Conservation (phyloP, 768 basidiomycete genomes). For the Xanthoconium stramineum region DNA sequence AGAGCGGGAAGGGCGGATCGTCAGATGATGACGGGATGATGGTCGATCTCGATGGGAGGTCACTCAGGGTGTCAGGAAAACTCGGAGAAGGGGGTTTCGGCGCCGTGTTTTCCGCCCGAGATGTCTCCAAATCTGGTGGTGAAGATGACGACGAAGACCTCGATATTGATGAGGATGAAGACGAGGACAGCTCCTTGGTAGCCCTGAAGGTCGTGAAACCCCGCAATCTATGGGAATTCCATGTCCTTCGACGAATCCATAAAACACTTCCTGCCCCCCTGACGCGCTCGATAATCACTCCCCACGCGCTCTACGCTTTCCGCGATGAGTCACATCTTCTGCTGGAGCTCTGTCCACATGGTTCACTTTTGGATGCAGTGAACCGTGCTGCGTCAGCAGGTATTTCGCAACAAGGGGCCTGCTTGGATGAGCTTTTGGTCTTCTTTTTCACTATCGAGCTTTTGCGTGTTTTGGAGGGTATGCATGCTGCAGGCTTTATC, state of each 20-base stretch:
- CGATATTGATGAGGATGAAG: constrained; percentile 48
- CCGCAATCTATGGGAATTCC: constrained; percentile 88
- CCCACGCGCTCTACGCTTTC: constrained; percentile 80
- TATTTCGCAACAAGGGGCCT: constrained; percentile 75
- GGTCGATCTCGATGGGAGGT: constrained; percentile 59
- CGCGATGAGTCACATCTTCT: constrained; percentile 87
- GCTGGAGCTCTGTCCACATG: constrained; percentile 86
- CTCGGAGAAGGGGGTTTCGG: constrained; percentile 98
- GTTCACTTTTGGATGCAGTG: constrained; percentile 87
- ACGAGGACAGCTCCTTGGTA: constrained; percentile 54
- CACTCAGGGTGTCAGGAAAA: constrained; percentile 76
- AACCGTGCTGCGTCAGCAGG: constrained; percentile 78
- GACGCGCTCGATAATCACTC: constrained; percentile 67
- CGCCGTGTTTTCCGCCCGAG: constrained; percentile 83
- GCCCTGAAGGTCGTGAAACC: constrained; percentile 94
- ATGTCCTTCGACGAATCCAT: constrained; percentile 77
- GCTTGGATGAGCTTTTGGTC: constrained; percentile 88
- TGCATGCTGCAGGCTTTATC: constrained; percentile 83
- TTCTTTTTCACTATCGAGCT: constrained; percentile 96
- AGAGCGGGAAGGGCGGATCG: constrained; percentile 33
- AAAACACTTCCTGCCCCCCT: constrained; percentile 56
- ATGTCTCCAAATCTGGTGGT: constrained; percentile 41
- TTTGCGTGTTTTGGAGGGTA: constrained; percentile 72
- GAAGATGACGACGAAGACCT: constrained; percentile 43
- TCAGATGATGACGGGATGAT: constrained; percentile 41